These are phyloP conservation scores for Phytopythium cucurbitacearum DNA, from an alignment of 352 stramenopile species.

Conservation along the genomic window DNA sequence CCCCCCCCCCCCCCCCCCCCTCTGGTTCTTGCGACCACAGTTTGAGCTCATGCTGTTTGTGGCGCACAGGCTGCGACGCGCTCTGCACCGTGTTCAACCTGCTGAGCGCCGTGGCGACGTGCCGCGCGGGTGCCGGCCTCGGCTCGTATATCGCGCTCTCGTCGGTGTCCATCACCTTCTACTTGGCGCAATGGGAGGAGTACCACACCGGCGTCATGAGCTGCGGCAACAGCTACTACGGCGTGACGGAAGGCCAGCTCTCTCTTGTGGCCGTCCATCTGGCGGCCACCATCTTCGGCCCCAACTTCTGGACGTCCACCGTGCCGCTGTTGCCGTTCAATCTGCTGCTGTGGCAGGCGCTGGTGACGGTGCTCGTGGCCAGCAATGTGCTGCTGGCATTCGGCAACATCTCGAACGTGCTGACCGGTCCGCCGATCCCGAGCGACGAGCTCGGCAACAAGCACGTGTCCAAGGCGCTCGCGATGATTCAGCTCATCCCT, in stretches of 20 bases:
- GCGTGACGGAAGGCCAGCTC: slow-evolving; percentile 83
- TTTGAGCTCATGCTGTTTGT: not conserved
- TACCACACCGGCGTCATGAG: slow-evolving; percentile 89
- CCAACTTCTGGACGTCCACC: slow-evolving; percentile 45
- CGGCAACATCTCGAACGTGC: slow-evolving; percentile 74
- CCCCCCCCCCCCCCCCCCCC: too few species aligned
- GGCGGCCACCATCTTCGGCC: slow-evolving; percentile 45
- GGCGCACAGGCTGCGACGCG: slow-evolving; percentile 56
- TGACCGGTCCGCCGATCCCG: slow-evolving; percentile 50
- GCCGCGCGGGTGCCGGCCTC: slow-evolving; percentile 42
- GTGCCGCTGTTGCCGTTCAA: slow-evolving; percentile 26
- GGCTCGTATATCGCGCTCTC: slow-evolving; percentile 55
- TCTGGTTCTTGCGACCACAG: not conserved
- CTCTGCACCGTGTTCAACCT: slow-evolving; percentile 81
- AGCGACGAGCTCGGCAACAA: slow-evolving; percentile 77
- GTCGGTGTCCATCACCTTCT: slow-evolving; percentile 79
- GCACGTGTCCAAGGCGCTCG: slow-evolving; percentile 75
- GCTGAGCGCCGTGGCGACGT: slow-evolving; percentile 63
- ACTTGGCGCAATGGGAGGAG: slow-evolving; percentile 86
- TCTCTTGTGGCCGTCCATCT: slow-evolving; percentile 69
- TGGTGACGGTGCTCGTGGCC: slow-evolving; percentile 49
- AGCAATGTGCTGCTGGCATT: slow-evolving; percentile 79
- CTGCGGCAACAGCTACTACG: slow-evolving; percentile 81
- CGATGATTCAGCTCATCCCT: slow-evolving; percentile 72
- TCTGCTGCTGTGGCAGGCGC: slow-evolving; percentile 3